These are phyloP conservation scores for Cystobasidium ongulense DNA, from an alignment of 768 basidiomycete genomes.

Conservation along the genomic window DNA sequence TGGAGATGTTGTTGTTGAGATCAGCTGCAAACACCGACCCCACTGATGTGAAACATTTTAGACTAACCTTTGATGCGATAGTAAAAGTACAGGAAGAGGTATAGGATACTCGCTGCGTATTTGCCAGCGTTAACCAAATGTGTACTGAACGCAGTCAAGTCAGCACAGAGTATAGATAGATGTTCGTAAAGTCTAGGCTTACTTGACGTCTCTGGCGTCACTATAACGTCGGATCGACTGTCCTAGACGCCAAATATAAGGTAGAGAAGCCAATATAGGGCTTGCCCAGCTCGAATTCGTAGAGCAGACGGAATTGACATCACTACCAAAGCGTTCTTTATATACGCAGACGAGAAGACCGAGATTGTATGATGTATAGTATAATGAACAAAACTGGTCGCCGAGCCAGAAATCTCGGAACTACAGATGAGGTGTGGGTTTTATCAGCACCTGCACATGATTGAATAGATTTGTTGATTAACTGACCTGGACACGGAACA, in stretches of 20 bases:
- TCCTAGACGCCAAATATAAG: conserved; percentile 65
- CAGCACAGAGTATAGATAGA: background rate
- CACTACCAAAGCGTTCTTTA: conserved; percentile 49
- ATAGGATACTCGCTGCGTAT: conserved; percentile 38
- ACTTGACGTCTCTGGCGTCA: conserved; percentile 54
- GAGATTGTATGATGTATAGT: background rate
- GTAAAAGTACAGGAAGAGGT: conserved; percentile 55
- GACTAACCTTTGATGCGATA: conserved; percentile 63
- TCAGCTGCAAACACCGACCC: no score
- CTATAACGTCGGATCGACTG: conserved; percentile 80
- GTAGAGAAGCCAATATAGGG: conserved; percentile 57
- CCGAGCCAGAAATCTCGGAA: conserved; percentile 51
- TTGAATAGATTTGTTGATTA: background rate
- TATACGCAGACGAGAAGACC: conserved; percentile 64
- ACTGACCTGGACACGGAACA: conserved; percentile 65
- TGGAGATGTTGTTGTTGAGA: background rate
- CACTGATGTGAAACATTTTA: background rate
- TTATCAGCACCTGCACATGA: background rate
- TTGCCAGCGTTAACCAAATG: conserved; percentile 77
- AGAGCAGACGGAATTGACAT: conserved; percentile 41
- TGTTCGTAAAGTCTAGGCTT: background rate
- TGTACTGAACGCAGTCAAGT: conserved; percentile 48
- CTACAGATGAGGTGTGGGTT: conserved; percentile 27
- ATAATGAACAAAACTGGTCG: conserved; percentile 36
- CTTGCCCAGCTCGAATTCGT: conserved; percentile 55